Evolutionary conservation across 441 rosid genomes (phyloP).

Genomic region (Pelargonium australe): DNA sequence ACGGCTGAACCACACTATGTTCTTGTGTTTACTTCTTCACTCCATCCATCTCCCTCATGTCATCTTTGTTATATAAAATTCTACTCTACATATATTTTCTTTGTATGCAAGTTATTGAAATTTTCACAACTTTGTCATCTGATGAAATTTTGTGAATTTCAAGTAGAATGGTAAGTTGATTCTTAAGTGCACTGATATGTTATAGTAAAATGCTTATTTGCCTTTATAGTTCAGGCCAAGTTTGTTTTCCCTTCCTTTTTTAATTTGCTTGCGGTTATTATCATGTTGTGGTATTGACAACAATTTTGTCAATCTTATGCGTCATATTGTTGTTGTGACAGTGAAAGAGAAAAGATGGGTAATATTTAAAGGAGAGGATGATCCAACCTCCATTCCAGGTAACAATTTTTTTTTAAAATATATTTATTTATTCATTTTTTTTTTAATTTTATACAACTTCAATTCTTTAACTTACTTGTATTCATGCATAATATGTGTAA

Average conservation of each 20-base stretch:
- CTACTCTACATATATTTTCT: neutral
- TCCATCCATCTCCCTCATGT: neutral
- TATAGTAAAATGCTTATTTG: too few relatives aligned
- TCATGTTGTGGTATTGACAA: neutral
- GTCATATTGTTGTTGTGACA: constrained; percentile 30
- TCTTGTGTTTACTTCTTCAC: neutral
- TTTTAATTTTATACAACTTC: too few relatives aligned
- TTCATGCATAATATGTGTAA: neutral
- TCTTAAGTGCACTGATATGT: too few relatives aligned
- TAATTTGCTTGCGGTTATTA: too few relatives aligned
- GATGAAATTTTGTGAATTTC: too few relatives aligned
- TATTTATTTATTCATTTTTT: too few relatives aligned
- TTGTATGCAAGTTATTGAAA: neutral
- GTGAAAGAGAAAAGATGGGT: constrained; percentile 98
- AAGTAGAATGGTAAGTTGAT: too few relatives aligned
- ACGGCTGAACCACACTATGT: too few relatives aligned
- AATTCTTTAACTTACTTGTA: neutral
- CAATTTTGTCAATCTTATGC: constrained; percentile 8
- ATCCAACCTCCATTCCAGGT: constrained; percentile 88
- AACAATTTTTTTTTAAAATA: too few relatives aligned
- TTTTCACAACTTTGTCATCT: too few relatives aligned
- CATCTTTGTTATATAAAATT: neutral
- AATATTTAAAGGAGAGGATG: constrained; percentile 66
- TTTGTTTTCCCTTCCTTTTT: neutral
- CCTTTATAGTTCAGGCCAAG: too few relatives aligned